phyloP scores from a whole-genome alignment of 345 rosid genomes.

The Salix caprea region DNA sequence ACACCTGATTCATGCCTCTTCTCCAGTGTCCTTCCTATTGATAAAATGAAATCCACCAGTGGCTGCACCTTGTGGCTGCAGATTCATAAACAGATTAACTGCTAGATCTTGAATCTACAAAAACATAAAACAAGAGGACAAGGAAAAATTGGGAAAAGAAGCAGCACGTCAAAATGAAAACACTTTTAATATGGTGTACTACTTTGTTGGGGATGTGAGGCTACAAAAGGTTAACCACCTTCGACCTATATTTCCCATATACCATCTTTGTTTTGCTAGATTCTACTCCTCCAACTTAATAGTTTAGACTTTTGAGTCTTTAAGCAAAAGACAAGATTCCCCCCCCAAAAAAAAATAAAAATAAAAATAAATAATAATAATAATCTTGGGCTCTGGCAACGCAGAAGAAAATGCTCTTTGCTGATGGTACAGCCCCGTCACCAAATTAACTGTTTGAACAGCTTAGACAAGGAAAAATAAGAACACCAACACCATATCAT shows the following conservation, averaged over 20 bases:
- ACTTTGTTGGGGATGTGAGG: too few species aligned
- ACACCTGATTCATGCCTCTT: constrained; percentile 51
- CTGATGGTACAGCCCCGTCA: too few species aligned
- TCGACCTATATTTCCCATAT: not conserved
- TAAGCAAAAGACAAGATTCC: too few species aligned
- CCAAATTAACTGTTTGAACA: not conserved
- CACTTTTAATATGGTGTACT: too few species aligned
- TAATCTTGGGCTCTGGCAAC: too few species aligned
- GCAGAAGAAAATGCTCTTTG: too few species aligned
- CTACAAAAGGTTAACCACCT: not conserved
- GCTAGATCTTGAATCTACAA: not conserved
- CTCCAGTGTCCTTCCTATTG: constrained; percentile 50
- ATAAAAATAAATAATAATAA: too few species aligned
- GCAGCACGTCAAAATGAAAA: too few species aligned
- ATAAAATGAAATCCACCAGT: constrained; percentile 63
- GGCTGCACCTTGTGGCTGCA: constrained; percentile 75
- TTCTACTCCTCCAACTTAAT: too few species aligned
- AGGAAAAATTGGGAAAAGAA: too few species aligned
- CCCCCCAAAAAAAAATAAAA: too few species aligned
- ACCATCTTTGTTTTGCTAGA: not conserved
- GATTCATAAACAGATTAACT: not conserved
- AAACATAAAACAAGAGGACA: not conserved
- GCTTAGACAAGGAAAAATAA: not conserved
- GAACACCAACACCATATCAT: not conserved
- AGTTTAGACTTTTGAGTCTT: too few species aligned